Base-by-base conservation (phyloP, 75 land plant species). In the Pinus albicaulis region DNA sequence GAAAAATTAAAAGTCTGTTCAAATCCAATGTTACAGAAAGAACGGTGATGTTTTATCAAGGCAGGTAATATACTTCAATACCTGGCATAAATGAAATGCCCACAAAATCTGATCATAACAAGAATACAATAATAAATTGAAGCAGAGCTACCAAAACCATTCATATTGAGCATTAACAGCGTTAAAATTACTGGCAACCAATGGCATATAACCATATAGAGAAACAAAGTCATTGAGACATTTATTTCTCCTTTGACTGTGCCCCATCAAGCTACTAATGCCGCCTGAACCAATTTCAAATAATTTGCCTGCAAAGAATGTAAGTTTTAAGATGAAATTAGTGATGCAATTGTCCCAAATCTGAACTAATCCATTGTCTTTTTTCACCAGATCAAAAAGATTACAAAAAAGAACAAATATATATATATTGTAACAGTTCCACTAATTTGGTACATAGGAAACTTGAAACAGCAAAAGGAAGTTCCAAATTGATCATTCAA, bases 271-370 rank as follows among this genome's bases (percentile, higher is more conserved):
- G 87, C 93, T 97, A 80, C 99, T 97, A 44, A 97, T 97, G 20
- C 99, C 99, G 69, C 89, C 82, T 28, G 98, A 90, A 68, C 99
- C 99, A 76, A 97, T 94, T 82, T 97, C 99, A 70, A 48, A 82
- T 72, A 94, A 73, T 53, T 85, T 87, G 5, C 93, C 99, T 97
- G 81, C 84, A 88, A 59, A 20, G 56, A 48, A 60, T 19, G 71
- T 19, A 71, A 8, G 52, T 20, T 10, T 41, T 78, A 76, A 38
- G 52, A n/a, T 34, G 23, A 68, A 41, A 68, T 68, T 44, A 41
- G 20, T 2, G 24, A 26, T 19, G 2, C 28, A 24, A 61, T 11
- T 25, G 13, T 24, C 64, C 22, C 26, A 23, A 44, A 71, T 71
- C 52, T 23, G 22, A 31, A 71, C 15, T 71, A 19, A 44, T 16